These are phyloP conservation scores for Rhynchospora tenuis DNA, from an alignment of 176 grass and related monocot genomes.

Conservation along the genomic window DNA sequence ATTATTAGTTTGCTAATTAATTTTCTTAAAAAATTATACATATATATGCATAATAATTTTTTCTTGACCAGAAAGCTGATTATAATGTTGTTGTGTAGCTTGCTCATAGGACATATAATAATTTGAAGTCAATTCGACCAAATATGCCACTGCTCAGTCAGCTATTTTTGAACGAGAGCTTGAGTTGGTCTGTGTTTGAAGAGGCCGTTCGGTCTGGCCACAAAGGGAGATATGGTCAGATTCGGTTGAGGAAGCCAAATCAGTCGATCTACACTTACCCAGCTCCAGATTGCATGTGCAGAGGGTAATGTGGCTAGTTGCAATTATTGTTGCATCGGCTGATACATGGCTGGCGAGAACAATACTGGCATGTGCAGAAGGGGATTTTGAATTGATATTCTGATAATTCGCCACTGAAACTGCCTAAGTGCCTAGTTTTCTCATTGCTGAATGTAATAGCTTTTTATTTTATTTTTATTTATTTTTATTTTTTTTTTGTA, in stretches of 20 bases:
- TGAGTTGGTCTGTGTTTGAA: conserved; percentile 70
- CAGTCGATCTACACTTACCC: conserved; percentile 92
- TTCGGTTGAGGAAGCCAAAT: conserved; percentile 71
- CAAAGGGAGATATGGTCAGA: conserved; percentile 72
- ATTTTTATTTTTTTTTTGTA: not conserved
- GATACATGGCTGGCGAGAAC: not conserved
- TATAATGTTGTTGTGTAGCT: conserved; percentile 29
- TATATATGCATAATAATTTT: not conserved
- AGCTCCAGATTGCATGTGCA: conserved; percentile 93
- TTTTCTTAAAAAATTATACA: not conserved
- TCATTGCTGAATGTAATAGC: not conserved
- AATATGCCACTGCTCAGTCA: conserved; percentile 88
- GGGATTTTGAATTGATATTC: not conserved
- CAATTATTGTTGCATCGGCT: not conserved
- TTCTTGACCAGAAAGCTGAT: not conserved
- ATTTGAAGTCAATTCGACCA: conserved; percentile 79
- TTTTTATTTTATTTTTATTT: too few species aligned
- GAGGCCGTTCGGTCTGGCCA: conserved; percentile 57
- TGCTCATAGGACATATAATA: conserved; percentile 70
- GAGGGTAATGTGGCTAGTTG: conserved; percentile 22
- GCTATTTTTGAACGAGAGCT: conserved; percentile 76
- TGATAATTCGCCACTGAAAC: not conserved
- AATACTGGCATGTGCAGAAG: not conserved
- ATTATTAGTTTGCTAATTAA: not conserved
- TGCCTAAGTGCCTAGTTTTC: not conserved